Base-by-base conservation (phyloP, 163 green algal genomes). In the Coccomyxa subellipsoidea region DNA sequence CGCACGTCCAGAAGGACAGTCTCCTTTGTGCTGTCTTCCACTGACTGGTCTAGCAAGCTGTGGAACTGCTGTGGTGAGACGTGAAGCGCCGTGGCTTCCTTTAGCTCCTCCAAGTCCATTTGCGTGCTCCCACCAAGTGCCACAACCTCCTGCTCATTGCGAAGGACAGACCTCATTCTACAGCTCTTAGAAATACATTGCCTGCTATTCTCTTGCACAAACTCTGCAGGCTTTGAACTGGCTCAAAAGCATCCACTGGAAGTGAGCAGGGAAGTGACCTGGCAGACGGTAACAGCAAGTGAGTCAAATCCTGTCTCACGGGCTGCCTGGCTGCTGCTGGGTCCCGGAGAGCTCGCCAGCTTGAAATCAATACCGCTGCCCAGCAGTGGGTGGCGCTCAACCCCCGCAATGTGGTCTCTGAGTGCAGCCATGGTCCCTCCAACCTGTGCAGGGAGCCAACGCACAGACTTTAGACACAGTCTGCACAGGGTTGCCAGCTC, bases 1-100 rank as follows among this genome's bases (percentile, higher is more conserved):
- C 93, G 73, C 0, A 81, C 82, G 47, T 97, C 93, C 40, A 97
- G 39, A 36, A 97, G 84, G 79, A 97, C 93, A 1, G 85, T 80
- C 21, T 80, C 39, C 76, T 85, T 83, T 4, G 25, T 38, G 6
- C 5, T 38, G 5, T 27, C 29, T 0, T 47, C 37, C 23, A 39
- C 81, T 29, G 83, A 80, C 12, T 80, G 9, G 1, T 76, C 34
- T 80, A 94, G 87, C 71, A 93, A 78, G 12, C 69, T 31, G 47
- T 94, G 90, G 72, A 92, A 94, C 81, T 92, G 82, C n/a, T 80
- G 54, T 6, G 91, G 89, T 8, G 82, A 77, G 25, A 92, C 80
- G 59, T 94, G 90, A 0, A 31, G 79, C 38, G 66, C 79, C 31
- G 81, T 54, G 36, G 54, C 37, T 32, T 77, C 12, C 59, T 80